A percentile compares a stretch with the other conserved stretches of the same genome.
These are phyloP conservation scores for Schizosaccharomyces osmophilus DNA, from an alignment of 805 yeast genomes.

Conservation along the genomic window DNA sequence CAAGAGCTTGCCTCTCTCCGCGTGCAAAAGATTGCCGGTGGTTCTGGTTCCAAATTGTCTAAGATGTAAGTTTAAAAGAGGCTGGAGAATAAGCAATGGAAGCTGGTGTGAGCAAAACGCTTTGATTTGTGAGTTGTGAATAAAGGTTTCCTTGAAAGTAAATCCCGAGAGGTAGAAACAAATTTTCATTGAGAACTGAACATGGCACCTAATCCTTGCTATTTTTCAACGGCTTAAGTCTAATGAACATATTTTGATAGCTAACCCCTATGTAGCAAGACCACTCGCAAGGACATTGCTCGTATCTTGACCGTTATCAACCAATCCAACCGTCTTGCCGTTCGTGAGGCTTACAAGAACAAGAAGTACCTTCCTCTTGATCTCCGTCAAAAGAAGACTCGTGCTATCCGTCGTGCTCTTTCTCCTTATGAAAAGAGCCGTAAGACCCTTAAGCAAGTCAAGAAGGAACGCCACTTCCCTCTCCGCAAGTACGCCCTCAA, in stretches of 20 bases:
- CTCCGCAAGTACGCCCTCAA: slow-evolving; percentile 93
- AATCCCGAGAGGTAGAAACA: no score
- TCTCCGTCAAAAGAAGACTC: slow-evolving; percentile 97
- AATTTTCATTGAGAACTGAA: background rate
- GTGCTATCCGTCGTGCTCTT: slow-evolving; percentile 95
- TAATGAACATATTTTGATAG: background rate
- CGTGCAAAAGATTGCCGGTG: slow-evolving; percentile 82
- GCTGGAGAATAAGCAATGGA: background rate
- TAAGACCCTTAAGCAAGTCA: slow-evolving; percentile 70
- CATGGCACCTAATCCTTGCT: background rate
- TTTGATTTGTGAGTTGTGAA: no score
- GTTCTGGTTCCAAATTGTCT: slow-evolving; percentile 49
- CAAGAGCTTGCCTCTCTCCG: slow-evolving; percentile 87
- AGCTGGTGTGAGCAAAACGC: background rate
- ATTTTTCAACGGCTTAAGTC: background rate
- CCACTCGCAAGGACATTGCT: slow-evolving; percentile 96
- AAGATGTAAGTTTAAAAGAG: slow-evolving; percentile 24
- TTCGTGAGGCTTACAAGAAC: slow-evolving; percentile 76
- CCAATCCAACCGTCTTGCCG: slow-evolving; percentile 87
- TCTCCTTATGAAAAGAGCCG: slow-evolving; percentile 63
- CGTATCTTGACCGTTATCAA: slow-evolving; percentile 91
- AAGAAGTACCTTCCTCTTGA: slow-evolving; percentile 87
- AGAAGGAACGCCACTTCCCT: slow-evolving; percentile 90
- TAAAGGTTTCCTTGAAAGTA: no score
- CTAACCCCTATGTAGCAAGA: slow-evolving; percentile 21